A percentile compares a stretch with the other conserved stretches of the same genome.
Conservation (phyloP, 352 stramenopile genomes). For the Phytophthora hybrid region DNA sequence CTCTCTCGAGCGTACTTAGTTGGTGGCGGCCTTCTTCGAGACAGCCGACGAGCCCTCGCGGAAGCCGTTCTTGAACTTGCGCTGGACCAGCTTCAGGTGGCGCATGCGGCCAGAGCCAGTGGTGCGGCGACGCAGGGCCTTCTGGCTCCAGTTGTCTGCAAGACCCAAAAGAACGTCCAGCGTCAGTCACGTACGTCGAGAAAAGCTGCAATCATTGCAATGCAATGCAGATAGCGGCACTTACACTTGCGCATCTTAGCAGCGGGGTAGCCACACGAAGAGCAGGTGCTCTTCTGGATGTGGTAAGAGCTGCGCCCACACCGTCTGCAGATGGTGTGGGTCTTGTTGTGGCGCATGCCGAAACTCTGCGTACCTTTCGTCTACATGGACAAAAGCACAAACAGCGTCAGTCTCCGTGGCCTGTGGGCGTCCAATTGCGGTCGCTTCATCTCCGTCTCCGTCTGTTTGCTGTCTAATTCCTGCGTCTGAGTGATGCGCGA, state of each 20-base stretch:
- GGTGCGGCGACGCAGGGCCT: conserved; percentile 97
- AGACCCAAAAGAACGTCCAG: neutral
- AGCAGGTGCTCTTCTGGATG: conserved; percentile 99
- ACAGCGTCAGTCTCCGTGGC: conserved; percentile 28
- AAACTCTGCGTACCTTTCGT: conserved; percentile 99
- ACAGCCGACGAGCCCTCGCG: conserved; percentile 92
- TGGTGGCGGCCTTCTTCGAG: conserved; percentile 92
- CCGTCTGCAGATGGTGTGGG: conserved; percentile 99
- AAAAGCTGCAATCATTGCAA: no score
- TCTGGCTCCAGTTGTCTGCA: conserved; percentile 97
- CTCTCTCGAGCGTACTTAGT: conserved; percentile 68
- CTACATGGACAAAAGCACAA: conserved; percentile 66
- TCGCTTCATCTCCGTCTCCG: conserved; percentile 10
- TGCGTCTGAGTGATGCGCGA: conserved; percentile 9
- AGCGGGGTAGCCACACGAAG: conserved; percentile 98
- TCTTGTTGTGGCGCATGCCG: conserved; percentile 99
- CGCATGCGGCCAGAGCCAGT: conserved; percentile 98
- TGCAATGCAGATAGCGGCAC: conserved; percentile 15
- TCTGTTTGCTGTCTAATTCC: conserved; percentile 3
- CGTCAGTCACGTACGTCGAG: neutral
- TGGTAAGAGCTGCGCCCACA: conserved; percentile 99
- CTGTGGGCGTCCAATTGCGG: neutral
- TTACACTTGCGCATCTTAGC: conserved; percentile 98
- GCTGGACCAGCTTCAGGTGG: conserved; percentile 98
- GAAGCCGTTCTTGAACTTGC: conserved; percentile 99